Conservation (phyloP, 2,329 filamentous ascomycete genomes). For the Ascochyta lentis region DNA sequence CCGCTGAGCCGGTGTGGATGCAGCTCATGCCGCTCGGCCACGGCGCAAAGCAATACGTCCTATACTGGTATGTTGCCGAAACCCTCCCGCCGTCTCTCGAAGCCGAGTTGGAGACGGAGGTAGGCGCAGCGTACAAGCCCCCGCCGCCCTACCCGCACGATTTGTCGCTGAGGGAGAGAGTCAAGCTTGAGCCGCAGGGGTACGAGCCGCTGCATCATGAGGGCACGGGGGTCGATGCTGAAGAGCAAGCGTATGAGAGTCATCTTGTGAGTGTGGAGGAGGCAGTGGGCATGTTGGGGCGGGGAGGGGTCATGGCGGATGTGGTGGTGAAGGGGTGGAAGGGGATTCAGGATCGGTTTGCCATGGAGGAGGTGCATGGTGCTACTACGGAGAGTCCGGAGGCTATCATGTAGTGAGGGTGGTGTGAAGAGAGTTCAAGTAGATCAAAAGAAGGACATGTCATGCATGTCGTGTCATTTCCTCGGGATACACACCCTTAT, state of each 20-base stretch:
- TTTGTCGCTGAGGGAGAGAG: constrained; percentile 48
- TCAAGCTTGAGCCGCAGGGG: constrained; percentile 48
- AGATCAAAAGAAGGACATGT: background rate
- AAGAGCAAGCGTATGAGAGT: constrained; percentile 54
- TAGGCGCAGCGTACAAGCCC: constrained; percentile 42
- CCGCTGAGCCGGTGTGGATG: constrained; percentile 55
- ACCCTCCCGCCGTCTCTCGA: constrained; percentile 52
- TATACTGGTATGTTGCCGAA: constrained; percentile 58
- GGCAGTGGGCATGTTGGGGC: constrained; percentile 50
- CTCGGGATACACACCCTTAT: constrained; percentile 7
- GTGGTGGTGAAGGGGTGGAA: constrained; percentile 56
- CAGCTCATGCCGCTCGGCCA: constrained; percentile 51
- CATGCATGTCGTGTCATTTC: constrained; percentile 1
- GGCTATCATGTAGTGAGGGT: constrained; percentile 3
- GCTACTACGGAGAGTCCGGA: constrained; percentile 32
- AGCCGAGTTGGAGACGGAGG: constrained; percentile 28
- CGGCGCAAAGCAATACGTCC: constrained; percentile 49
- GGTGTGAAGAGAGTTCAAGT: background rate
- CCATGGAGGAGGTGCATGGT: constrained; percentile 28
- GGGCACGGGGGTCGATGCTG: constrained; percentile 57
- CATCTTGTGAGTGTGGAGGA: constrained; percentile 53
- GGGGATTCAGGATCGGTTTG: constrained; percentile 48
- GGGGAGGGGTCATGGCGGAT: constrained; percentile 52
- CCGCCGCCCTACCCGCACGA: constrained; percentile 48
- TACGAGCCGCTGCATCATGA: constrained; percentile 56